A percentile compares a stretch with the other conserved stretches of the same genome.
Evolutionary conservation across 2,329 filamentous ascomycete genomes (phyloP).

Genomic region (Fusarium equiseti): DNA sequence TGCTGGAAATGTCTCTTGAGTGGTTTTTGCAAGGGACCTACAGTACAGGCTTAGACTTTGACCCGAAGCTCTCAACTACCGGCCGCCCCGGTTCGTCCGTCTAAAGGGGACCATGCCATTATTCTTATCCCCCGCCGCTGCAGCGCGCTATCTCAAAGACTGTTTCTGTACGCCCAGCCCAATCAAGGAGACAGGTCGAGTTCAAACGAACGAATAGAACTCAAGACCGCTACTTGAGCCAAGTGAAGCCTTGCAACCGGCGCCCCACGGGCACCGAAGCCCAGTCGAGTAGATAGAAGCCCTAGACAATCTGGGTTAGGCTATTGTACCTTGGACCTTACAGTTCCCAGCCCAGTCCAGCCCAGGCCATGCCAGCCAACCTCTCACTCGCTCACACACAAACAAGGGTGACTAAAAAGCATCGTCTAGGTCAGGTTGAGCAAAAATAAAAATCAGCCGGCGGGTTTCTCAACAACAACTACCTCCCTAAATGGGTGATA

Average conservation of each 20-base stretch:
- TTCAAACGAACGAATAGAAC: conserved; percentile 21
- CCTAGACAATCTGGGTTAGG: conserved; percentile 2
- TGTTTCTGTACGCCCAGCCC: conserved; percentile 20
- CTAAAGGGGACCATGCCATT: neutral
- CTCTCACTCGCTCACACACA: neutral
- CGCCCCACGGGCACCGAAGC: conserved; percentile 18
- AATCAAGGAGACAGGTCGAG: conserved; percentile 4
- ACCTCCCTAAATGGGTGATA: conserved; percentile 6
- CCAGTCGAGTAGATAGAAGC: conserved; percentile 1
- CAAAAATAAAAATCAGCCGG: conserved; percentile 2
- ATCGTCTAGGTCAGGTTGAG: neutral
- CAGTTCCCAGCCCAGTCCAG: neutral
- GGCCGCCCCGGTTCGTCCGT: conserved; percentile 38
- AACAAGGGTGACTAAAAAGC: conserved; percentile 15
- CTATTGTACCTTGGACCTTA: neutral
- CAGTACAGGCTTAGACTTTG: conserved; percentile 3
- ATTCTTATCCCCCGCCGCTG: conserved; percentile 18
- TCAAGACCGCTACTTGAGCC: conserved; percentile 21
- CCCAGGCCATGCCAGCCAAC: conserved; percentile 2
- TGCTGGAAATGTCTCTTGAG: conserved; percentile 17
- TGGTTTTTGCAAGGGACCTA: conserved; percentile 18
- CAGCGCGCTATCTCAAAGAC: conserved; percentile 28
- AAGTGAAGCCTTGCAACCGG: conserved; percentile 21
- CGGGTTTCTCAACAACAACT: conserved; percentile 8
- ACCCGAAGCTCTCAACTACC: conserved; percentile 38